Conservation (phyloP, 2,329 filamentous ascomycete species). For the Colletotrichum orbiculare region DNA sequence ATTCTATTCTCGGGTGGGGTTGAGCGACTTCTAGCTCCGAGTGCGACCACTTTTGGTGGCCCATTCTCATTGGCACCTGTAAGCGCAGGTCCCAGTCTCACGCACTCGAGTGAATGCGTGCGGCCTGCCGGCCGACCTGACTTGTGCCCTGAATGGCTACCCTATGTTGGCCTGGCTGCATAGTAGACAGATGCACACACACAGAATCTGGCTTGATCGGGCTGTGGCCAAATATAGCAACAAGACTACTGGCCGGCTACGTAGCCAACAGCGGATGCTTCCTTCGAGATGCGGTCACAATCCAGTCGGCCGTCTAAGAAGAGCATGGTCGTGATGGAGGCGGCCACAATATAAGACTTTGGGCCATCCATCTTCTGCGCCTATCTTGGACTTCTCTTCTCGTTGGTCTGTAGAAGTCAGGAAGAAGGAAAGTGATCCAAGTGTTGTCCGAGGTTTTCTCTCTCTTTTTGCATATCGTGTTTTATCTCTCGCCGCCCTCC, state of each 20-base stretch:
- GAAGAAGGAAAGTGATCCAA: constrained; percentile 58
- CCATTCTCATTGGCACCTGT: constrained; percentile 57
- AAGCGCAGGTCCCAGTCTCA: constrained; percentile 53
- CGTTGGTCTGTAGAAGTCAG: constrained; percentile 53
- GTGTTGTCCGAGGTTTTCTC: constrained; percentile 60
- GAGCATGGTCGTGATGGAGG: constrained; percentile 50
- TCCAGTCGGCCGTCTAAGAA: constrained; percentile 24
- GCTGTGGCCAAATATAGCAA: constrained; percentile 38
- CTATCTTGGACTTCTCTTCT: constrained; percentile 54
- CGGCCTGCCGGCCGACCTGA: constrained; percentile 26
- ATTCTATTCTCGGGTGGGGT: constrained; percentile 38
- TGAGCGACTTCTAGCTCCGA: constrained; percentile 37
- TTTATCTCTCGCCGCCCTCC: constrained; percentile 48
- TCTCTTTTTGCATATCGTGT: constrained; percentile 52
- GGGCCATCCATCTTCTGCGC: constrained; percentile 53
- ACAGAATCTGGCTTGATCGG: constrained; percentile 13
- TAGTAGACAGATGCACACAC: constrained; percentile 9
- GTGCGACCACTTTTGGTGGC: constrained; percentile 37
- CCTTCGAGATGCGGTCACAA: constrained; percentile 33
- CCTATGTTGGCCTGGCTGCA: constrained; percentile 28
- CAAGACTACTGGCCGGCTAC: constrained; percentile 31
- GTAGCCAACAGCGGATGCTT: constrained; percentile 32
- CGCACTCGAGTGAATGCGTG: constrained; percentile 29
- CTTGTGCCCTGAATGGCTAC: constrained; percentile 22
- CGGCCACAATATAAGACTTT: constrained; percentile 70